Base-by-base conservation (phyloP, 495 filamentous ascomycete genomes). In the Lepidopterella palustris region DNA sequence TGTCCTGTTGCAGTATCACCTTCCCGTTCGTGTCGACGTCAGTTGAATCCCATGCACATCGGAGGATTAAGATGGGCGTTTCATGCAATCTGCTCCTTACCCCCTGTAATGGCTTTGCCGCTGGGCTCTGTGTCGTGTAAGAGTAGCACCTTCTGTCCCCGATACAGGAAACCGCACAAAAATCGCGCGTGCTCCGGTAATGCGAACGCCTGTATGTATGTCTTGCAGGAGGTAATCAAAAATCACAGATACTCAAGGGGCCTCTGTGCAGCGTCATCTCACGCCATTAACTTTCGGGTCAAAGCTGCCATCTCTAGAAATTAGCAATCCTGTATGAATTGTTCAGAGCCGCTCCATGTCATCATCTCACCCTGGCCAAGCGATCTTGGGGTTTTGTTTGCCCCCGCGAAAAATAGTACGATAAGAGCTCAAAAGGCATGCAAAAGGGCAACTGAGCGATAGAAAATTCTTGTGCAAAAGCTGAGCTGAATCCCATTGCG, bases 121-220 rank as follows among this genome's bases (percentile, higher is more conserved):
- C 35, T 21, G 57, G 57, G 29, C 45, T 11, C 35, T 39, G 35
- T 35, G 27, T 15, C 29, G 35, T 42, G 51, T 45, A 23, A 39
- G 18, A 40, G 57, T 58, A 32, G 29, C 27, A 50, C 61, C 42
- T 4, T 25, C 45, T 27, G n/a, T 26, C 39, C 47, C 56, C 61
- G 49, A 53, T 53, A 59, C 32, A 59, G 52, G 25, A 31, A 1
- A 20, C 24, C 60, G 47, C 56, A 53, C 61, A 59, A 45, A 53
- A 45, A 55, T 60, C 61, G 29, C 49, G 29, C 21, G 23, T 57
- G 61, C 28, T 60, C 61, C 57, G 52, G 52, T 50, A 50, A 53
- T 26, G 61, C 51, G 52, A 64, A 55, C 56, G 55, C 40, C 51
- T 47, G 48, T 51, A 64, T 64, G 61, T 59, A 64, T 64, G 61